These are phyloP conservation scores for Massarina eburnea DNA, from an alignment of 2,329 filamentous ascomycete genomes.

Conservation along the genomic window DNA sequence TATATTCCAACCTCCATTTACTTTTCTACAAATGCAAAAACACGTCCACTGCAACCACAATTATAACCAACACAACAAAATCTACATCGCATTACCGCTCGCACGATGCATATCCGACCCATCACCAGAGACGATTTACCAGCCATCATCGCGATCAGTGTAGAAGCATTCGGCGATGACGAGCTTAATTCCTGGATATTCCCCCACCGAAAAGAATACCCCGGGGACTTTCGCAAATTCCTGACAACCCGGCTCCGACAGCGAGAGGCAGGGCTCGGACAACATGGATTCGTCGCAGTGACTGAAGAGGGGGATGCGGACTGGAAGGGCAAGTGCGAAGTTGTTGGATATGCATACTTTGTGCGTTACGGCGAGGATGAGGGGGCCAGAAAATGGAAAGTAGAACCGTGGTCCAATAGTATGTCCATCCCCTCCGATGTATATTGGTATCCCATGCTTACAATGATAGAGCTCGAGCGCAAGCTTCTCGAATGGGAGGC, in stretches of 20 bases:
- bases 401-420: slow-evolving; percentile 17
- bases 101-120: slow-evolving; percentile 18
- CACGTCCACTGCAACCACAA: background rate
- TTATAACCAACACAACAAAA: background rate
- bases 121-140: slow-evolving; percentile 18
- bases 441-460: background rate
- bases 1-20: background rate
- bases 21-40: background rate
- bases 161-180: slow-evolving; percentile 15
- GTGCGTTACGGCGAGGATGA: slow-evolving; percentile 12
- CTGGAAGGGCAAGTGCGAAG: slow-evolving; percentile 16
- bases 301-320: slow-evolving; percentile 16
- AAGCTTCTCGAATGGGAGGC: slow-evolving; percentile 19
- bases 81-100: background rate
- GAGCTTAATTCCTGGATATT: slow-evolving; percentile 21
- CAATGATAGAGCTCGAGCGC: slow-evolving; percentile 18
- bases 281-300: slow-evolving; percentile 19
- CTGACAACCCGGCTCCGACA: slow-evolving; percentile 14
- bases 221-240: slow-evolving; percentile 16
- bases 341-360: slow-evolving; percentile 20
- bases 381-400: slow-evolving; percentile 12
- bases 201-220: slow-evolving; percentile 17
- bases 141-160: slow-evolving; percentile 9
- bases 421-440: background rate
- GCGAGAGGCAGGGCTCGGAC: slow-evolving; percentile 15